Base-by-base conservation (phyloP, 306 rosid genomes). In the Urtica urens region DNA sequence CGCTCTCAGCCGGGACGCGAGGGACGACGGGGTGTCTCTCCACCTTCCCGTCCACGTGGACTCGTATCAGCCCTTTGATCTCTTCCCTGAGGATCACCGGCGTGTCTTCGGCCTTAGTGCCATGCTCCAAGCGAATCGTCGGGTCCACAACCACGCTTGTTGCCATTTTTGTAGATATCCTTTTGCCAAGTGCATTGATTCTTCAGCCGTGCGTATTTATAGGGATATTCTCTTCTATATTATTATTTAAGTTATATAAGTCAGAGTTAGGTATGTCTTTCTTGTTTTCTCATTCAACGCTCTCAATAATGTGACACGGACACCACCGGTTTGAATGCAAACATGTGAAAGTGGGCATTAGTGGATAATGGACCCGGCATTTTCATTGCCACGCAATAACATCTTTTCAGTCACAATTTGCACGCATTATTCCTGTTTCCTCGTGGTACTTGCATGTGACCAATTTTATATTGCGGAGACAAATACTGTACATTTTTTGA, bases 51-150 rank as follows among this genome's bases (percentile, higher is more conserved):
- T 78, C 78, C 57, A 49, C 59, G 74, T 78, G 74, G 1, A 78
- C 94, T 71, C 65, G 80, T 25, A 87, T 75, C 0, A 87, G 80
- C 10, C 94, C 85, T 71, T 71, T 53, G 33, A 82, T 83, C 72
- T 83, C 93, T 48, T 83, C 93, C 49, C 47, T 61, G n/a, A 38
- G 16, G 10, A 62, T 72, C 26, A 60, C 62, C 34, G 66, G 46
- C 39, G 16, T 8, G 39, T n/a, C n/a, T n/a, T n/a, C n/a, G n/a
- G 39, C 18, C 18, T 64, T 65, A 58, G 50, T 69, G 30, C 38
- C 41, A 29, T 33, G 54, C 51, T 52, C 71, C 9, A 68, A 55
- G 29, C 48, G 56, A 34, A 51, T 64, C 63, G 15, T 72, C 66
- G 37, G 68, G 27, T 39, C 69, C 34, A 78, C 54, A 45, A 74